Base-by-base conservation (phyloP, 306 rosid species). In the Canavalia gladiata region DNA sequence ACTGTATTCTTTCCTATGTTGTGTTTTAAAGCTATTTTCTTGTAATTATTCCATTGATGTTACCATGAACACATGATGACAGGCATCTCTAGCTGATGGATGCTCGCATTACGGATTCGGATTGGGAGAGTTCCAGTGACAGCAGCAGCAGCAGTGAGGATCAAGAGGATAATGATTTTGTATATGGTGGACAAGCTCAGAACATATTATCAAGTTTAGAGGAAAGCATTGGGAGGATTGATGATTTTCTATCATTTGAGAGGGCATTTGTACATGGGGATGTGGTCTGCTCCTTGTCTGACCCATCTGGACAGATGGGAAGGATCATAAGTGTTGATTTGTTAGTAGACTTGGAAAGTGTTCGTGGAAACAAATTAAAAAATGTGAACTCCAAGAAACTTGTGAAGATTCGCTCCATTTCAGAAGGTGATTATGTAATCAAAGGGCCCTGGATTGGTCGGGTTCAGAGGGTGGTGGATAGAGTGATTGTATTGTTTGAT, bases 281-380 rank as follows among this genome's bases (percentile, higher is more conserved):
- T 88, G 87, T 90, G 74, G 97, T 96, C 29, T 83, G 88, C 82
- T 79, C 86, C 18, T 84, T 75, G 56, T 83, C 89, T 51, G 90
- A 93, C 74, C 92, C 98, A 70, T 84, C 92, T 55, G 98, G 98
- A 66, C 98, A 92, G 89, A 90, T 88, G 92, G 99, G 99, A 54
- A 89, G 90, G 86, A 90, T 96, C n/a, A 79, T 82, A 66, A 88
- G 88, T 75, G 81, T 89, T 63, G 95, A 92, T 9, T 72, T 90
- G 88, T 79, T 75, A 18, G 94, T 96, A 35, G 97, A 96, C 83
- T 90, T 96, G 86, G 99, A 96, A 80, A 88, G 57, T 74, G 47
- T 74, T 75, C 84, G 67, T 49, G 99, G 99, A 82, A 85, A 87
- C 77, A 35, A 86, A 11, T 46, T 93, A 6, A 92, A 88, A 87